phyloP scores from a whole-genome alignment of 352 stramenopile species.

The Phytophthora podocarpi region DNA sequence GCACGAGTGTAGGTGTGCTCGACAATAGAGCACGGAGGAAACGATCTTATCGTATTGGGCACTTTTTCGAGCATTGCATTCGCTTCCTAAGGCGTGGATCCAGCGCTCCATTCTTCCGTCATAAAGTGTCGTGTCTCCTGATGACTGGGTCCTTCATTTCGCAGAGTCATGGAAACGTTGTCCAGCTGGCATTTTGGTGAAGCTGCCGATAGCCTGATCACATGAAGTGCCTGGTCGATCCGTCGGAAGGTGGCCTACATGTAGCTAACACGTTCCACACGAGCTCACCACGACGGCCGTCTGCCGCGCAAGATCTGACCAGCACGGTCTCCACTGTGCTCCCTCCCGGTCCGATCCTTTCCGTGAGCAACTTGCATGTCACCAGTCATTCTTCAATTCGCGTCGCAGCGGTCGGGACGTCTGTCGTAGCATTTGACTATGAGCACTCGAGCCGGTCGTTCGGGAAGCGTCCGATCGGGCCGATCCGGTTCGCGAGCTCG shows the following conservation, averaged over 20 bases:
- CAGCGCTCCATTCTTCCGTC: too few species aligned
- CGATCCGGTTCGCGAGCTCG: constrained; percentile 12
- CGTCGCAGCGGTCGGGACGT: too few species aligned
- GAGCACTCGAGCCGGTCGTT: constrained; percentile 26
- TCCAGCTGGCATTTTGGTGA: constrained; percentile 25
- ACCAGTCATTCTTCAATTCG: constrained; percentile 6
- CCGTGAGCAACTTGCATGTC: neutral
- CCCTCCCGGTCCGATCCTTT: too few species aligned
- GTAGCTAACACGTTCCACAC: constrained; percentile 13
- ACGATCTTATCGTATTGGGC: too few species aligned
- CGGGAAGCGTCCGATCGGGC: constrained; percentile 7
- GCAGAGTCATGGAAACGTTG: neutral
- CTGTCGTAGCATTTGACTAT: constrained; percentile 12
- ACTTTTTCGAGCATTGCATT: too few species aligned
- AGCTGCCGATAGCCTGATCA: too few species aligned
- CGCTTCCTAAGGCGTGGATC: too few species aligned
- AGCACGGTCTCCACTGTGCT: constrained; percentile 18
- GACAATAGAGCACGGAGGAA: too few species aligned
- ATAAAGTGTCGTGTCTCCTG: constrained; percentile 21
- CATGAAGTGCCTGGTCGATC: constrained; percentile 15
- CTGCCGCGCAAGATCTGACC: constrained; percentile 14
- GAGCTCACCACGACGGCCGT: constrained; percentile 23
- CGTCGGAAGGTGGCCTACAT: neutral
- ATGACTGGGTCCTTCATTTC: too few species aligned
- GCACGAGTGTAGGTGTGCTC: too few species aligned